phyloP scores from a whole-genome alignment of 73 alveolate species.

The Uronychia binucleata region DNA sequence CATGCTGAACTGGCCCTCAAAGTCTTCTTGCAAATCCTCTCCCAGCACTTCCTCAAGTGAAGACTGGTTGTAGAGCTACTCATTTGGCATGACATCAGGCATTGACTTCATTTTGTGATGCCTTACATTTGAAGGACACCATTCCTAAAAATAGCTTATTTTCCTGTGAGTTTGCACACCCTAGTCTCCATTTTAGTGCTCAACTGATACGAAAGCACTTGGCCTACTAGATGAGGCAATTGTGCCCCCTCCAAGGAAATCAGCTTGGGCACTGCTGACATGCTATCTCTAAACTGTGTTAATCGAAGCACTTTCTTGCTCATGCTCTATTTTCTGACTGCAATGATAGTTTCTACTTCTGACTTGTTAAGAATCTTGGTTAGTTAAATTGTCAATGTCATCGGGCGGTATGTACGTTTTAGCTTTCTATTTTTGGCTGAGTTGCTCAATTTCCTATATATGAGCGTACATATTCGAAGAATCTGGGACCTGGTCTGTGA shows the following conservation, averaged over 20 bases:
- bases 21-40: background rate
- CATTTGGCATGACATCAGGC: background rate
- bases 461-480: too few relatives aligned
- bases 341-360: background rate
- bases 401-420: background rate
- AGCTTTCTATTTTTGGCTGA: background rate
- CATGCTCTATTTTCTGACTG: background rate
- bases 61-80: background rate
- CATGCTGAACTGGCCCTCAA: background rate
- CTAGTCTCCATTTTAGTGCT: too few relatives aligned
- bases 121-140: background rate
- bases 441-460: background rate
- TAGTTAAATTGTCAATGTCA: background rate
- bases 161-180: background rate
- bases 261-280: background rate
- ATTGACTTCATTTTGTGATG: background rate
- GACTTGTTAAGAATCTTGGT: background rate
- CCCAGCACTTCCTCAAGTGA: background rate
- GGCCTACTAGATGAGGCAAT: conserved; percentile 1
- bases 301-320: background rate
- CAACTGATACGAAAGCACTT: background rate
- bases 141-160: background rate
- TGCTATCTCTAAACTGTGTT: background rate
- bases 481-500: background rate
- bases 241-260: background rate